Evolutionary conservation across 208 protist species (phyloP).

Genomic region (Wallacemonas rigidus): DNA sequence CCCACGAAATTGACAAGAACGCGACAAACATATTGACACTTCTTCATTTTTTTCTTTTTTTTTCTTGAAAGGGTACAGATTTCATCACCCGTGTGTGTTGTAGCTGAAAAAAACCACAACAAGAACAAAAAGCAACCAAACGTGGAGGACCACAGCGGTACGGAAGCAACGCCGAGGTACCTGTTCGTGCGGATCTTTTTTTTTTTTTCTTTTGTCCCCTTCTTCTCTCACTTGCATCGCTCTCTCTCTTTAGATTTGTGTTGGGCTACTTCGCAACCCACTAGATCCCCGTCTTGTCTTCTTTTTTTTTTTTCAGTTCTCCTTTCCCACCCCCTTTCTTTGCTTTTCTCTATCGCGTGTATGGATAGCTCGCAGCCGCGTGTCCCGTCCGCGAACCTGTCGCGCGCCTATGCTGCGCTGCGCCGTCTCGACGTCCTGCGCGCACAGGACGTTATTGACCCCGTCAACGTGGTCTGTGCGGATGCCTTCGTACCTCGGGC

Average conservation of each 20-base stretch:
- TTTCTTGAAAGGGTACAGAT: no score
- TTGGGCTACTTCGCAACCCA: no score
- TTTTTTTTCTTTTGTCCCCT: conserved; percentile 7
- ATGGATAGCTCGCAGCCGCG: conserved; percentile 17
- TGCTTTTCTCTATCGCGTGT: neutral
- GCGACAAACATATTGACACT: no score
- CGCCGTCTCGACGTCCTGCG: conserved; percentile 60
- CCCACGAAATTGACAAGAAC: no score
- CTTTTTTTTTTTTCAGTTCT: conserved; percentile 6
- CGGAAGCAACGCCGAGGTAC: no score
- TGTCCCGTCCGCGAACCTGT: conserved; percentile 38
- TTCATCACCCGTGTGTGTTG: no score
- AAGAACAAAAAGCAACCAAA: no score
- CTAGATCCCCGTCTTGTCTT: neutral
- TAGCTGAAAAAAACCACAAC: no score
- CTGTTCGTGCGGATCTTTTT: neutral
- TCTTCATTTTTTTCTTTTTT: no score
- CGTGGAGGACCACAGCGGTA: no score
- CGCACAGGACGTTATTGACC: conserved; percentile 45
- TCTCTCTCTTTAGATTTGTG: no score
- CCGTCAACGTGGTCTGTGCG: conserved; percentile 10
- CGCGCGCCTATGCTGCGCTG: conserved; percentile 68
- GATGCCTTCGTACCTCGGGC: no score
- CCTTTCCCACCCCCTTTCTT: neutral
- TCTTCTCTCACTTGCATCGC: neutral